Base-by-base conservation (phyloP, 805 yeast genomes). In the Pichia sporocuriosa region DNA sequence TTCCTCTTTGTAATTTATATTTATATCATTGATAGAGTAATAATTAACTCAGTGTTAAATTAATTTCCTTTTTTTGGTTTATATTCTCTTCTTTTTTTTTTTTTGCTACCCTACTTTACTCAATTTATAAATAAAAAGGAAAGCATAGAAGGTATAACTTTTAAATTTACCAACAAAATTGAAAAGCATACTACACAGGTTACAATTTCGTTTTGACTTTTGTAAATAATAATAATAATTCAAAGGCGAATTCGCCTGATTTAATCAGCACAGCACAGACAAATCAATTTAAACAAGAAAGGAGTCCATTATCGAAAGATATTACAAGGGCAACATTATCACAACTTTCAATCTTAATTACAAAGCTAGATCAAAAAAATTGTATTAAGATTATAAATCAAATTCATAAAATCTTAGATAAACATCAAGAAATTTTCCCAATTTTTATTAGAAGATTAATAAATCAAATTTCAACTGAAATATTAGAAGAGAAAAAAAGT, bases 291-390 rank as follows among this genome's bases (percentile, higher is more conserved):
- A 17, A 26, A n/a, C n/a, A n/a, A n/a, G n/a, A 34, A 12, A 39
- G 33, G 24, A 37, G 46, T 16, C 40, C 49, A 10, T 26, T 50
- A 24, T 24, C 50, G 16, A 42, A 41, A 35, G 53, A 49, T 32
- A 37, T 55, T 23, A 29, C 36, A 34, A 51, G 46, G 44, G 66
- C 74, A 39, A 59, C 70, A 34, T 54, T 69, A 44, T 70, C 77
- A 27, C 86, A 81, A 58, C 54, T 81, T 32, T 66, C 74, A 16
- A 65, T 79, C 37, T 60, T 79, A 37, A 61, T 72, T 37, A 62
- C 73, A 29, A 68, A 74, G 19, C 59, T 71, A 46, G 57, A 65
- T 25, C 59, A 59, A 20, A 58, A 60, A 19, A 71, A 69, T 57
- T 66, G 70, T 54, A 62, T 59, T 20, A 45, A 60, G 17, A 63